A percentile compares a stretch with the other conserved stretches of the same genome.
phyloP scores from a whole-genome alignment of 768 basidiomycete genomes.

The Mycena venus region DNA sequence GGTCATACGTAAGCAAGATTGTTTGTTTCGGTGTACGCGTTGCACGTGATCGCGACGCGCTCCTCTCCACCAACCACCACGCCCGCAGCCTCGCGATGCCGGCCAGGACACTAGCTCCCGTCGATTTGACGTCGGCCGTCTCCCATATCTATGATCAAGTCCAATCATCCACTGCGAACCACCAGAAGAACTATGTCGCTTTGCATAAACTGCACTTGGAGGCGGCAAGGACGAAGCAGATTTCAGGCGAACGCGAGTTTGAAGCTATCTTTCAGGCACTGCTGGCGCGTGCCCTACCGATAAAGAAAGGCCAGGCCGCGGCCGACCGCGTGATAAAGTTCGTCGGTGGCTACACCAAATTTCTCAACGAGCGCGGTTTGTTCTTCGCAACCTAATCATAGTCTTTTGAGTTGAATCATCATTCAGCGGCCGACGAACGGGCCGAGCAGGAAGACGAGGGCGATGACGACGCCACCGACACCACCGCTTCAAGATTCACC shows the following conservation, averaged over 20 bases:
- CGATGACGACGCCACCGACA: slow-evolving; percentile 66
- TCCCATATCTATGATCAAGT: slow-evolving; percentile 86
- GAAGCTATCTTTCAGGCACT: slow-evolving; percentile 72
- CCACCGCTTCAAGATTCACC: slow-evolving; percentile 77
- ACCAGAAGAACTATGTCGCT: slow-evolving; percentile 90
- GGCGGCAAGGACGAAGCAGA: slow-evolving; percentile 72
- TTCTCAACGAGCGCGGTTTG: slow-evolving; percentile 83
- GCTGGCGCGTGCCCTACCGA: slow-evolving; percentile 69
- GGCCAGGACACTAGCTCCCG: slow-evolving; percentile 12
- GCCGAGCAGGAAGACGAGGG: slow-evolving; percentile 49
- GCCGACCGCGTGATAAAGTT: slow-evolving; percentile 90
- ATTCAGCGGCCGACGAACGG: slow-evolving; percentile 55
- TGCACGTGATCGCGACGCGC: background rate
- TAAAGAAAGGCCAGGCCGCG: slow-evolving; percentile 85
- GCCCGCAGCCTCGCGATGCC: slow-evolving; percentile 11
- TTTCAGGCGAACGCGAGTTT: slow-evolving; percentile 85
- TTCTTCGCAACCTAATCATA: background rate
- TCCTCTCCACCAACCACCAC: background rate
- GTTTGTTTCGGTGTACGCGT: background rate
- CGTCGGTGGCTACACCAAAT: slow-evolving; percentile 81
- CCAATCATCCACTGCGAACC: slow-evolving; percentile 80
- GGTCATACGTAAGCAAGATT: too few species aligned
- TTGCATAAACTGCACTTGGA: slow-evolving; percentile 84
- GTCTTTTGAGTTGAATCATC: background rate
- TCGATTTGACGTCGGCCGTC: slow-evolving; percentile 46